Evolutionary conservation across 2,329 filamentous ascomycete genomes (phyloP).

Genomic region (Aspergillus proliferans): DNA sequence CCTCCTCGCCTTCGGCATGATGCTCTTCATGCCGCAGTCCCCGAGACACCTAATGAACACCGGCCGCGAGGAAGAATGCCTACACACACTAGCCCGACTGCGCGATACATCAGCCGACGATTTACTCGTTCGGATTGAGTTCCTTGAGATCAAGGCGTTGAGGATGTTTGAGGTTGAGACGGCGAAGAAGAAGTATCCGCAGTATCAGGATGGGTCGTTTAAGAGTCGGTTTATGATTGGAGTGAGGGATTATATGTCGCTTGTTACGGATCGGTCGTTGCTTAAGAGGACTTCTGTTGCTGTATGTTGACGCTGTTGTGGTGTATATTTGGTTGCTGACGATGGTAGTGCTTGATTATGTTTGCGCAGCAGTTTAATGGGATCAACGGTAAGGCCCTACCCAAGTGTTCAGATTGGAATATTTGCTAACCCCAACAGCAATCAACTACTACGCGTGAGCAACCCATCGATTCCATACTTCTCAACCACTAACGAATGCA

Average conservation of each 20-base stretch:
- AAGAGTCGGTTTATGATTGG: conserved; percentile 63
- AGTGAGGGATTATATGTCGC: conserved; percentile 31
- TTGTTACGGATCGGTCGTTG: conserved; percentile 29
- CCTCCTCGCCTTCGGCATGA: conserved; percentile 61
- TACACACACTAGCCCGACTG: conserved; percentile 55
- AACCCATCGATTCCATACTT: not conserved
- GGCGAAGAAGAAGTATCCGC: conserved; percentile 60
- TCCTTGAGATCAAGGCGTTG: conserved; percentile 71
- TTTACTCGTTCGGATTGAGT: conserved; percentile 67
- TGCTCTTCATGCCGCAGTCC: conserved; percentile 69
- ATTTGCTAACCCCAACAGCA: not conserved
- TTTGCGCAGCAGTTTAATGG: conserved; percentile 46
- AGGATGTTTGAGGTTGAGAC: conserved; percentile 67
- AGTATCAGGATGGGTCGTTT: conserved; percentile 54
- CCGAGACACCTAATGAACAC: conserved; percentile 69
- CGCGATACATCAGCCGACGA: conserved; percentile 59
- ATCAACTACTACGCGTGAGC: conserved; percentile 37
- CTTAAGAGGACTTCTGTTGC: conserved; percentile 31
- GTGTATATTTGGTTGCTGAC: conserved; percentile 49
- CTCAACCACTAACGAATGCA: conserved; percentile 6
- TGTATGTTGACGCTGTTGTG: conserved; percentile 36
- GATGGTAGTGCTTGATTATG: conserved; percentile 50
- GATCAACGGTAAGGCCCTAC: conserved; percentile 9
- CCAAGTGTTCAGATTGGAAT: not conserved
- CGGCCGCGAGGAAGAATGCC: conserved; percentile 61